Evolutionary conservation across 345 rosid species (phyloP).

Genomic region (Gossypium arboreum): DNA sequence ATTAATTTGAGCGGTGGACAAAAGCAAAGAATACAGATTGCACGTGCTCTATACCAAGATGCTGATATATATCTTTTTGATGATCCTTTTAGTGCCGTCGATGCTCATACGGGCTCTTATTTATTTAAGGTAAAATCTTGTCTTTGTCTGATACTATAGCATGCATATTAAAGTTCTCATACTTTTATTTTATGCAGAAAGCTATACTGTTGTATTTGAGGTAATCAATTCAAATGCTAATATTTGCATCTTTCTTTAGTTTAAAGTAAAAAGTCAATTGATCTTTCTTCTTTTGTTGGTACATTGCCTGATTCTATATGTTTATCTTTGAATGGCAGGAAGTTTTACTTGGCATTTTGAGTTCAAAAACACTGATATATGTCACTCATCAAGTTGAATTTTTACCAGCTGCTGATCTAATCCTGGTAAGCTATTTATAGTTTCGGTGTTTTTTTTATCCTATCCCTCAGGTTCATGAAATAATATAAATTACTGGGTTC

Average conservation of each 20-base stretch:
- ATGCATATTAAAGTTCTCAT: not conserved
- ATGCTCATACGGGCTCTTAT: conserved; percentile 85
- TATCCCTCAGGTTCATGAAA: not conserved
- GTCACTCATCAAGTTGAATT: conserved; percentile 89
- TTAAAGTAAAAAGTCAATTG: not conserved
- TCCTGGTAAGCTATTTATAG: conserved; percentile 46
- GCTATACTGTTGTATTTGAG: not conserved
- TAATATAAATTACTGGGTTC: not conserved
- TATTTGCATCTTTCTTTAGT: not conserved
- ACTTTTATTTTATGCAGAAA: too few species aligned
- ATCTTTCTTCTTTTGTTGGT: not conserved
- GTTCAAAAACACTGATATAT: conserved; percentile 61
- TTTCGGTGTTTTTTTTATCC: not conserved
- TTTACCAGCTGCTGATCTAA: conserved; percentile 70
- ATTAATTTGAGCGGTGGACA: conserved; percentile 89
- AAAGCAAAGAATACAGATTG: conserved; percentile 81
- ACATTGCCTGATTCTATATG: not conserved
- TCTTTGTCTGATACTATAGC: not conserved
- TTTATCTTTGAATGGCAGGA: conserved; percentile 37
- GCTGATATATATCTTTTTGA: conserved; percentile 81
- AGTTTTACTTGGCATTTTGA: conserved; percentile 45
- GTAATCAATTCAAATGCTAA: not conserved
- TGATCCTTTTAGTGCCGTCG: conserved; percentile 91
- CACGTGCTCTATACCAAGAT: conserved; percentile 83
- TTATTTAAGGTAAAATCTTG: conserved; percentile 54